Evolutionary conservation across 228 moss, liverwort and hornwort genomes (phyloP), one percentile per base, ranked within the genome.

Genomic region (Sphagnum fallax): DNA sequence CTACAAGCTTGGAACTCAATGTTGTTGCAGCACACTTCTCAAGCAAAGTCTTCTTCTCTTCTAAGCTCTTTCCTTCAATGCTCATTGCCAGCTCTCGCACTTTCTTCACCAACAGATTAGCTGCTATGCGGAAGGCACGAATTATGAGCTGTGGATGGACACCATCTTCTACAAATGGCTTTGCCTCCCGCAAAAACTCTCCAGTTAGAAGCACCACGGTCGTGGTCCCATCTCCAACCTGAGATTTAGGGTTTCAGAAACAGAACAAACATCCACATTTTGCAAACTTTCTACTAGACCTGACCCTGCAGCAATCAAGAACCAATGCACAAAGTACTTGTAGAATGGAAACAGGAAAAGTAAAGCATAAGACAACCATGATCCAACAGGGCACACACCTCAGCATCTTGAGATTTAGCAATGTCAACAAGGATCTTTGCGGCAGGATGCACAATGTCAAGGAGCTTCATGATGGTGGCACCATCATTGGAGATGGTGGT

Each of bases 201-300:
- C 97, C 97, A 10, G 97, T 91, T 16, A 98, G 90, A 15, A 98
- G 78, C 10, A 98, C 93, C 75, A 98, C 97, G 5, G 97, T 98
- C 8, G 97, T 98, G 4, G 97, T 98, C 78, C 97, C 97, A 83
- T 93, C 97, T 68, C 97, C 97, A 47, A 97, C 97, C 97, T 97
- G 75, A 52, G 62, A 48, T 64, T 14, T 9, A 9, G 58, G 14
- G 58, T 14, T 58, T 9, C 58, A 9, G 10, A 10, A 58, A 10
- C 58, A 58, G 10, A 58, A 58, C 58, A 58, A 32, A 2, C 32
- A 32, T 32, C 32, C 32, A 32, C 32, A 32, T 11, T 12, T 12
- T 47, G 14, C 50, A 60, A 12, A 62, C 6, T 16, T 47, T 6
- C 62, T 6, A 7, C 16, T 47, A 12, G 47, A 6, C 16, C 16